These are phyloP conservation scores for Echites panduratus DNA, from an alignment of 257 asterid species.

Conservation along the genomic window DNA sequence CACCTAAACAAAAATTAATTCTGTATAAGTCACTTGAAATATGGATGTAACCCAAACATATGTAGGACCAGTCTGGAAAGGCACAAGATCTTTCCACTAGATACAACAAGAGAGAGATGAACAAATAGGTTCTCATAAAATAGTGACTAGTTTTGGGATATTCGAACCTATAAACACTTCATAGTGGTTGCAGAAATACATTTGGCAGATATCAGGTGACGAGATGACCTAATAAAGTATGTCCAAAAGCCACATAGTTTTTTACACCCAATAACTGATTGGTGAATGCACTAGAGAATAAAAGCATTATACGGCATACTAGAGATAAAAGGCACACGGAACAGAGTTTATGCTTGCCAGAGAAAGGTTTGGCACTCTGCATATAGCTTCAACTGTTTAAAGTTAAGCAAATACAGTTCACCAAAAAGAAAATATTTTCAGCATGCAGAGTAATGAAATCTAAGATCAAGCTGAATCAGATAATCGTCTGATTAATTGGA, in stretches of 20 bases:
- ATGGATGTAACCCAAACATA: background rate
- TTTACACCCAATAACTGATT: background rate
- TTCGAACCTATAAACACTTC: background rate
- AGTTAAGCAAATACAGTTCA: background rate
- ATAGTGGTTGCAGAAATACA: background rate
- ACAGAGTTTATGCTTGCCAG: background rate
- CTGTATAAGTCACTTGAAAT: slow-evolving; percentile 9
- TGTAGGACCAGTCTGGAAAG: background rate
- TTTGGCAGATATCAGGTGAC: background rate
- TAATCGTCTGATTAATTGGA: background rate
- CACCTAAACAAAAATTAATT: slow-evolving; percentile 45
- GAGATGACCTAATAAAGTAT: background rate
- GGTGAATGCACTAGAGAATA: background rate
- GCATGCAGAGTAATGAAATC: slow-evolving; percentile 1
- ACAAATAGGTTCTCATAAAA: background rate
- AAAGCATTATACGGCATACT: background rate
- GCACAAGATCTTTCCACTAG: background rate
- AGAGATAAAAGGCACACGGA: background rate
- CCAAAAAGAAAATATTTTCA: background rate
- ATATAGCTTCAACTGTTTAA: background rate
- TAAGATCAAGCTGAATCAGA: background rate
- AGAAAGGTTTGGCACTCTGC: background rate
- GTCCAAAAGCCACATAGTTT: background rate
- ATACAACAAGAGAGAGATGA: background rate
- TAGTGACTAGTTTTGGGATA: background rate